phyloP scores from a whole-genome alignment of 768 basidiomycete species.

The Pleurotus giganteus region DNA sequence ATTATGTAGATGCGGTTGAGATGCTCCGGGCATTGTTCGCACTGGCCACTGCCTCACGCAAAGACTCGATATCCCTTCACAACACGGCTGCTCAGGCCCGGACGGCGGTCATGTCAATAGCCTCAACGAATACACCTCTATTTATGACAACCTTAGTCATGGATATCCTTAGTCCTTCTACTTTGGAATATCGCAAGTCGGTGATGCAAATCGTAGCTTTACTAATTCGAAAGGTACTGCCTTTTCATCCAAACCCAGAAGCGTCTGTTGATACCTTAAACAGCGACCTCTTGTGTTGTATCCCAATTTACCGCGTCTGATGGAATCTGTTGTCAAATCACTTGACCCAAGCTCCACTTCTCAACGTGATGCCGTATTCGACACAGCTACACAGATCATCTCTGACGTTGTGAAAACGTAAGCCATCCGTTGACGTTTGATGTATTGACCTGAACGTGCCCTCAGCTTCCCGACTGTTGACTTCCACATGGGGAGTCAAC shows the following conservation, averaged over 20 bases:
- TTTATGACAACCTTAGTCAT: slow-evolving; percentile 94
- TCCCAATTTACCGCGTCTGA: slow-evolving; percentile 77
- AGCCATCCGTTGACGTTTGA: slow-evolving; percentile 19
- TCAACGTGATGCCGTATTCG: slow-evolving; percentile 80
- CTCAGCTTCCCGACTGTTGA: slow-evolving; percentile 88
- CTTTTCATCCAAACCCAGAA: background rate
- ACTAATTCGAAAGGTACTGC: slow-evolving; percentile 79
- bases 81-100: slow-evolving; percentile 79
- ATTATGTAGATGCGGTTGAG: slow-evolving; percentile 87
- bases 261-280: background rate
- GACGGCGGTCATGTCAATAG: slow-evolving; percentile 81
- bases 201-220: slow-evolving; percentile 94
- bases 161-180: slow-evolving; percentile 80
- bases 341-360: slow-evolving; percentile 85
- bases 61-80: slow-evolving; percentile 66
- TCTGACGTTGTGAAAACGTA: slow-evolving; percentile 94
- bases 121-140: slow-evolving; percentile 75
- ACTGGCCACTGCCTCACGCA: slow-evolving; percentile 69
- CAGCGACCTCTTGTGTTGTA: slow-evolving; percentile 85
- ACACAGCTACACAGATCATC: slow-evolving; percentile 91
- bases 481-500: slow-evolving; percentile 85
- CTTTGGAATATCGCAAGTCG: slow-evolving; percentile 75
- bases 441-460: background rate
- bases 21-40: slow-evolving; percentile 82
- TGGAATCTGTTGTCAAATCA: slow-evolving; percentile 96